These are phyloP conservation scores for Wickerhamiella shivajii DNA, from an alignment of 805 yeast species.

Conservation along the genomic window DNA sequence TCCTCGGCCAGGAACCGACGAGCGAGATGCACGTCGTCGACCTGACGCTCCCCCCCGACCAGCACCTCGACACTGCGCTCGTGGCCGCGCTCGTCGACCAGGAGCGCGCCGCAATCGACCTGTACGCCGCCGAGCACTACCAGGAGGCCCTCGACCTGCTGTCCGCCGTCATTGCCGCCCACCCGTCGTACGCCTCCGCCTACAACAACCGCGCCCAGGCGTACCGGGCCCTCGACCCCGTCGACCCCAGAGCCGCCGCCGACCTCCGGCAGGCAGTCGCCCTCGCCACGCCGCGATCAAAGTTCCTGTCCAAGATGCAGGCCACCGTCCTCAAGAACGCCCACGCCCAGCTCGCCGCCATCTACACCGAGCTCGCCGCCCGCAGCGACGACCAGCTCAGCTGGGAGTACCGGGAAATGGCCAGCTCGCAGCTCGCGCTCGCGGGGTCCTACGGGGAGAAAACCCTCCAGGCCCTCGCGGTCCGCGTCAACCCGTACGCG, in stretches of 20 bases:
- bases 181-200: conserved; percentile 24
- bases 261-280: conserved; percentile 19
- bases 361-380: conserved; percentile 13
- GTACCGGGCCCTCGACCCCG: conserved; percentile 2
- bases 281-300: conserved; percentile 17
- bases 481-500: conserved; percentile 24
- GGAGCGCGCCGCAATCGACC: conserved; percentile 17
- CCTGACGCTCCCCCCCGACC: conserved; percentile 5
- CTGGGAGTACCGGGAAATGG: conserved; percentile 22
- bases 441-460: conserved; percentile 24
- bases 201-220: conserved; percentile 25
- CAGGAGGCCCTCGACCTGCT: conserved; percentile 14
- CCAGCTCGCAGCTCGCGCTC: conserved; percentile 19
- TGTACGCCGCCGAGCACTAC: conserved; percentile 7
- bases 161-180: conserved; percentile 13
- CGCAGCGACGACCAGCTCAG: conserved; percentile 6
- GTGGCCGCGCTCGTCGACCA: conserved; percentile 13
- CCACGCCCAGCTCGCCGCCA: conserved; percentile 21
- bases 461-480: conserved; percentile 19
- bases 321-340: conserved; percentile 22
- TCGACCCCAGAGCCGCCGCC: conserved; percentile 8
- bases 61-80: background rate
- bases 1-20: conserved; percentile 3
- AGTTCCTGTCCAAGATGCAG: conserved; percentile 20
- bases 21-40: conserved; percentile 2